Evolutionary conservation across 2,329 filamentous ascomycete genomes (phyloP), one percentile per base, ranked within the genome.

Genomic region (Xylariaceae sp.): DNA sequence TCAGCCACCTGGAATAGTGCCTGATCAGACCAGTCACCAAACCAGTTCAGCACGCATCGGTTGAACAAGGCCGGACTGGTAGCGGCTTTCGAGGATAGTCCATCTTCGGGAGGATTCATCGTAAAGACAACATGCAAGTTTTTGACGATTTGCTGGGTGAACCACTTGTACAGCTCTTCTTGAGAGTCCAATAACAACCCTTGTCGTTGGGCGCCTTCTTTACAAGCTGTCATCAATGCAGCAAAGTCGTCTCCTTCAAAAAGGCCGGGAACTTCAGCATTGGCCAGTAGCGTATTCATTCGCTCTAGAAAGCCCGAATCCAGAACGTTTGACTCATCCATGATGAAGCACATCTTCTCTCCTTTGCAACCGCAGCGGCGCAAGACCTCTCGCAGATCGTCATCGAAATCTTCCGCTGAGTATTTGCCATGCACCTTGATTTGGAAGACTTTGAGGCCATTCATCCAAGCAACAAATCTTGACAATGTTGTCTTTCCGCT

Each of bases 111-210:
- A 11, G 94, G 94, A 72, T 99, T 99, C 94, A 99, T 99, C 2
- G 94, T 99, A 72, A 99, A 99, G 27, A 99, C 94, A 47, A 99
- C 94, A 67, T 99, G 94, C 41, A 99, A 76, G 68, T 99, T 99
- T 77, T 96, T 96, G 70, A 99, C 89, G 66, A 99, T 97, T 71
- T 99, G 94, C 66, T 95, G 89, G 0, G 95, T 99, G 75, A 99
- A 99, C 94, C 94, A 99, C 75, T 97, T 97, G 80, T 99, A 99
- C n/a, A 99, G 79, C 72, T 99, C 94, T 74, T 99, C 95, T 64
- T 96, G 91, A 1, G 94, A 97, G 73, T 99, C 94, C 1, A 99
- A 82, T 56, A 97, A 84, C 55, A 97, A 80, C 47, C 94, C 94
- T 75, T 99, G 94, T 59, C 91, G 87, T 71, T 99, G 94, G 26